phyloP scores from a whole-genome alignment of 2,329 filamentous ascomycete genomes.

The Colletotrichum higginsianum region DNA sequence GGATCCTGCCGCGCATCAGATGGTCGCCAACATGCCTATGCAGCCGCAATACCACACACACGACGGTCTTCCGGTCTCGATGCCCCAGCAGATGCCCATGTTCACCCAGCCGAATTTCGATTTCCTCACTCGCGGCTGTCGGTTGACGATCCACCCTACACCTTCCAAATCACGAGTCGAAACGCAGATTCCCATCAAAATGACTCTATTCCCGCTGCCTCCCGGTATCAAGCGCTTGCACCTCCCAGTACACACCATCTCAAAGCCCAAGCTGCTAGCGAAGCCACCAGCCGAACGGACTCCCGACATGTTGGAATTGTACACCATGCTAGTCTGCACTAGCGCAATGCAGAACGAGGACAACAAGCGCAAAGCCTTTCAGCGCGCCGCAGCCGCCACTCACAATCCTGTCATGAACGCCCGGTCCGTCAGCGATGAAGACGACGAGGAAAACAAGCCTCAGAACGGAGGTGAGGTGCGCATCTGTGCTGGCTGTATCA shows the following conservation, averaged over 20 bases:
- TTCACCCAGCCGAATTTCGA: conserved; percentile 47
- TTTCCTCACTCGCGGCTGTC: conserved; percentile 53
- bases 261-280: conserved; percentile 90
- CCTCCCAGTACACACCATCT: conserved; percentile 90
- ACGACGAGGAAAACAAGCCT: conserved; percentile 79
- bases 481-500: conserved; percentile 93
- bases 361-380: conserved; percentile 77
- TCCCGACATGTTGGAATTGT: conserved; percentile 83
- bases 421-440: conserved; percentile 57
- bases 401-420: conserved; percentile 48
- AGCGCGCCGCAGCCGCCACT: conserved; percentile 64
- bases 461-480: conserved; percentile 93
- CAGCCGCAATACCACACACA: conserved; percentile 46
- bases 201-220: conserved; percentile 84
- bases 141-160: conserved; percentile 75
- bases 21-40: conserved; percentile 34
- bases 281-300: conserved; percentile 77
- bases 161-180: conserved; percentile 92
- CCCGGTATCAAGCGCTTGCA: conserved; percentile 84
- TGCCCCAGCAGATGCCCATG: conserved; percentile 51
- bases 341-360: conserved; percentile 87
- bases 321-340: conserved; percentile 88
- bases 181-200: conserved; percentile 92
- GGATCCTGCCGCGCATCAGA: conserved; percentile 47
- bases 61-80: conserved; percentile 45